Evolutionary conservation across 257 asterid genomes (phyloP).

Genomic region (Primulina huaijiensis): DNA sequence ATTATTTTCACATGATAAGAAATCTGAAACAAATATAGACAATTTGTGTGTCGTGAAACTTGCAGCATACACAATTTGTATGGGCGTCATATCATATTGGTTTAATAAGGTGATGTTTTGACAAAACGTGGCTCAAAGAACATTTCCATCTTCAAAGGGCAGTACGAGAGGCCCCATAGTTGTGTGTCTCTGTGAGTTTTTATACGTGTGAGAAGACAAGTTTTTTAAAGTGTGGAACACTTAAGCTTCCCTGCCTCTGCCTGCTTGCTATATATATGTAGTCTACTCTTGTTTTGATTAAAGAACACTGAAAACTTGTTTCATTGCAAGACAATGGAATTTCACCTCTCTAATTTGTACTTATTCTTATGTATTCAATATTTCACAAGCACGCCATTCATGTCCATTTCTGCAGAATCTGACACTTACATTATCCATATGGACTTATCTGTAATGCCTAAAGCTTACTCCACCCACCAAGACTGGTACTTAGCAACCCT

Average conservation of each 20-base stretch:
- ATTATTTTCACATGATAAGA: too few species aligned
- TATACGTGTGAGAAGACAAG: neutral
- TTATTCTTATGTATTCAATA: neutral
- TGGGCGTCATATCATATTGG: too few species aligned
- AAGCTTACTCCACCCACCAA: slow-evolving; percentile 36
- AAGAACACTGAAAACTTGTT: neutral
- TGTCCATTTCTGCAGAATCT: slow-evolving; percentile 14
- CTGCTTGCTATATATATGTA: too few species aligned
- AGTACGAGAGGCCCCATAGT: neutral
- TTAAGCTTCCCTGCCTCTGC: neutral
- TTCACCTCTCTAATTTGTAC: neutral
- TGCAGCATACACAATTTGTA: neutral
- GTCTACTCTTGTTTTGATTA: neutral
- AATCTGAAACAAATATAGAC: neutral
- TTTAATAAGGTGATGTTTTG: neutral
- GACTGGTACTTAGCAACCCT: slow-evolving; percentile 42
- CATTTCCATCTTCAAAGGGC: neutral
- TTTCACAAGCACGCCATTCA: neutral
- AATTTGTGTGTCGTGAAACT: neutral
- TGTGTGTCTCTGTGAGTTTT: neutral
- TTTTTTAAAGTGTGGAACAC: neutral
- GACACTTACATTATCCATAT: slow-evolving; percentile 47
- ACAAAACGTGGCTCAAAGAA: neutral
- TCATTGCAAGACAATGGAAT: neutral
- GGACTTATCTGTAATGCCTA: slow-evolving; percentile 49